phyloP scores from a whole-genome alignment of 2,329 filamentous ascomycete genomes.

The Elsinoe australis region DNA sequence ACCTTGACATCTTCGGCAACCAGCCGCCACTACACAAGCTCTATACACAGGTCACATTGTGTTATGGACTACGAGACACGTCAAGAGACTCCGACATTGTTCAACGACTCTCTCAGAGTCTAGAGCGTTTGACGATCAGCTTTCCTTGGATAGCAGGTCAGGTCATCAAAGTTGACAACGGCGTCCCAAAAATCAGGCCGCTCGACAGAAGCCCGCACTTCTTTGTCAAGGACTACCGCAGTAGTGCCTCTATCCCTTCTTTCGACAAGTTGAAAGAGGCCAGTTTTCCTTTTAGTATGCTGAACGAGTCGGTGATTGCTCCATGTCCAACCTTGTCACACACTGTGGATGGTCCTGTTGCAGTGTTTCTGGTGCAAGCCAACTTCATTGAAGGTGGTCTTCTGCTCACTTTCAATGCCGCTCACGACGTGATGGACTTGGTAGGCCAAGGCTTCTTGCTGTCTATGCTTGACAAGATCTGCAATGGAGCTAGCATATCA shows the following conservation, averaged over 20 bases:
- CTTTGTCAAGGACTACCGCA: conserved; percentile 38
- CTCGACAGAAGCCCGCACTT: conserved; percentile 31
- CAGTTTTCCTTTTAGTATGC: conserved; percentile 42
- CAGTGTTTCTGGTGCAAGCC: conserved; percentile 42
- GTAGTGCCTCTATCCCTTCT: conserved; percentile 31
- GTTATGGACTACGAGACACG: conserved; percentile 31
- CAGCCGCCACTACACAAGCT: conserved; percentile 34
- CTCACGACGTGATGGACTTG: conserved; percentile 48
- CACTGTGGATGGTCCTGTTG: conserved; percentile 22
- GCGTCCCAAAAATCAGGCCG: conserved; percentile 36
- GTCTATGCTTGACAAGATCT: conserved; percentile 44
- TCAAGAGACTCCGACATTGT: conserved; percentile 25
- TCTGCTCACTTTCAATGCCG: conserved; percentile 42
- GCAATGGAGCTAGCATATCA: conserved; percentile 40
- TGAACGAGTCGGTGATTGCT: conserved; percentile 41
- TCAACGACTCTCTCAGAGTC: conserved; percentile 25
- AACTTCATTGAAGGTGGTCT: conserved; percentile 46
- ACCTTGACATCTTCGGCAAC: conserved; percentile 39
- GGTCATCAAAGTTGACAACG: conserved; percentile 32
- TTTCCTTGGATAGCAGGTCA: conserved; percentile 46
- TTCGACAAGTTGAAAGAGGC: conserved; percentile 34
- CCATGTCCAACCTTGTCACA: conserved; percentile 37
- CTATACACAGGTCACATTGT: conserved; percentile 42
- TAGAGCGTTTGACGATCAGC: conserved; percentile 32
- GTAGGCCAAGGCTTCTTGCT: conserved; percentile 44